These are phyloP conservation scores for Curvularia verruculosa DNA, from an alignment of 2,329 filamentous ascomycete genomes.

Conservation along the genomic window DNA sequence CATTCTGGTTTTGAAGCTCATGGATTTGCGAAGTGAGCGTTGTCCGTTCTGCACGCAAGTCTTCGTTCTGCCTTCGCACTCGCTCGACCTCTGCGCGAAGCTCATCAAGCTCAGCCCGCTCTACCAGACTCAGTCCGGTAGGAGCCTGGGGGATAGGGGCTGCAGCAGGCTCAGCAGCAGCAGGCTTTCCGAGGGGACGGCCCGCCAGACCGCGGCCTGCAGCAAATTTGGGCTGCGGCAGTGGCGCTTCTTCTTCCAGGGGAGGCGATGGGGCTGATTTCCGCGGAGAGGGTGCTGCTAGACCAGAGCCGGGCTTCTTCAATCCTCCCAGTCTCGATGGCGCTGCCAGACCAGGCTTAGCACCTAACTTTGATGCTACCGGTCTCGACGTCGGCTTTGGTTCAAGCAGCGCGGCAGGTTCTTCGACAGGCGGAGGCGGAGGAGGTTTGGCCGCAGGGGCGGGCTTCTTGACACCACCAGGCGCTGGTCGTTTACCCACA, in stretches of 20 bases:
- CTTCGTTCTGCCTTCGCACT: constrained; percentile 75
- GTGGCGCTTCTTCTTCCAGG: constrained; percentile 51
- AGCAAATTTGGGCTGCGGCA: constrained; percentile 65
- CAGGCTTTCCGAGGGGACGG: constrained; percentile 83
- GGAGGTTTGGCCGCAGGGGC: constrained; percentile 49
- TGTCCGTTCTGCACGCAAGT: constrained; percentile 79
- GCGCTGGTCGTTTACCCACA: constrained; percentile 58
- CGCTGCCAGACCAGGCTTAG: constrained; percentile 48
- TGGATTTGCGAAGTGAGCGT: constrained; percentile 86
- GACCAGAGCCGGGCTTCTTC: constrained; percentile 50
- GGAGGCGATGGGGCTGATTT: constrained; percentile 55
- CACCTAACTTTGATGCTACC: constrained; percentile 48
- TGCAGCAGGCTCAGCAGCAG: constrained; percentile 69
- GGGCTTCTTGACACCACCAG: constrained; percentile 59
- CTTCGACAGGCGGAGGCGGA: constrained; percentile 49
- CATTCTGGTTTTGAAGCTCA: constrained; percentile 96
- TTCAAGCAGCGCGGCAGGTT: constrained; percentile 61
- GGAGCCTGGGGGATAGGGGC: constrained; percentile 56
- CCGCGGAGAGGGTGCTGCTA: constrained; percentile 49
- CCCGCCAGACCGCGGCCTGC: constrained; percentile 76
- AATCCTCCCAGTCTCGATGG: constrained; percentile 50
- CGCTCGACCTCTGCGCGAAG: constrained; percentile 83
- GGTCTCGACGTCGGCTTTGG: constrained; percentile 65
- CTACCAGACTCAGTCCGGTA: constrained; percentile 75
- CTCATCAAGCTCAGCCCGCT: constrained; percentile 91